Percentiles rank a stretch among this genome's conserved stretches.
Evolutionary conservation across 1,284 basidiomycete genomes (phyloP).

Genomic region (Ustilago lituana): DNA sequence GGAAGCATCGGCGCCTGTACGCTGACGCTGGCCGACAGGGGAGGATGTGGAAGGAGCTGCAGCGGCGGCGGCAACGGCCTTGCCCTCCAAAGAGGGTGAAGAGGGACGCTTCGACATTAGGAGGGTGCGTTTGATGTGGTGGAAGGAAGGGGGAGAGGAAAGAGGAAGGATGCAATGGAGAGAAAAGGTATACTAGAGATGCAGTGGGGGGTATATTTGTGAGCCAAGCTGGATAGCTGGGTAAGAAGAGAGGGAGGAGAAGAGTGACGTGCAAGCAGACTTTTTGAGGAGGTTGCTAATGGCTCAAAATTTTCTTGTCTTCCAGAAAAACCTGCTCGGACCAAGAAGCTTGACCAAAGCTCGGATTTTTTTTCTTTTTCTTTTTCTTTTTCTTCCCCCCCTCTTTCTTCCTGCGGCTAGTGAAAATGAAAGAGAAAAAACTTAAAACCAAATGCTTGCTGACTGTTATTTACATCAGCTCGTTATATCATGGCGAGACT

Average conservation of each 20-base stretch:
- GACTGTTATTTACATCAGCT: constrained; percentile 1
- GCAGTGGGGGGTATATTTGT: constrained; percentile 30
- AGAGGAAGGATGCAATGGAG: constrained; percentile 4
- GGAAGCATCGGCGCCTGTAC: constrained; percentile 16
- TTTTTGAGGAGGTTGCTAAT: constrained; percentile 15
- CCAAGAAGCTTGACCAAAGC: too few relatives aligned
- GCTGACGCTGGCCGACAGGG: constrained; percentile 19
- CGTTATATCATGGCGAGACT: too few relatives aligned
- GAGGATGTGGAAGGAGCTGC: constrained; percentile 19
- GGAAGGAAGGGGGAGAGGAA: not conserved
- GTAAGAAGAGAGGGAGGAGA: constrained; percentile 8
- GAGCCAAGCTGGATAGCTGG: constrained; percentile 35
- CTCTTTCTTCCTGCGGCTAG: constrained; percentile 11
- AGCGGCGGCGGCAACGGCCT: constrained; percentile 13
- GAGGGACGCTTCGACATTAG: constrained; percentile 48
- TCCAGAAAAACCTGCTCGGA: constrained; percentile 1
- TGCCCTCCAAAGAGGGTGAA: constrained; percentile 35
- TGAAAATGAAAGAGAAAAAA: not conserved
- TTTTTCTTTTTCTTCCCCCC: not conserved
- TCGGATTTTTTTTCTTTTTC: not conserved
- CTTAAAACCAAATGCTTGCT: not conserved
- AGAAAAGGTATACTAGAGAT: constrained; percentile 15
- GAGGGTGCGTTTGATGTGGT: not conserved
- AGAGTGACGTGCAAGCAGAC: constrained; percentile 5
- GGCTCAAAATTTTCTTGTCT: constrained; percentile 32